A percentile compares a stretch with the other conserved stretches of the same genome.
phyloP scores from a whole-genome alignment of 352 stramenopile species.

The Phytopythium delawarense region DNA sequence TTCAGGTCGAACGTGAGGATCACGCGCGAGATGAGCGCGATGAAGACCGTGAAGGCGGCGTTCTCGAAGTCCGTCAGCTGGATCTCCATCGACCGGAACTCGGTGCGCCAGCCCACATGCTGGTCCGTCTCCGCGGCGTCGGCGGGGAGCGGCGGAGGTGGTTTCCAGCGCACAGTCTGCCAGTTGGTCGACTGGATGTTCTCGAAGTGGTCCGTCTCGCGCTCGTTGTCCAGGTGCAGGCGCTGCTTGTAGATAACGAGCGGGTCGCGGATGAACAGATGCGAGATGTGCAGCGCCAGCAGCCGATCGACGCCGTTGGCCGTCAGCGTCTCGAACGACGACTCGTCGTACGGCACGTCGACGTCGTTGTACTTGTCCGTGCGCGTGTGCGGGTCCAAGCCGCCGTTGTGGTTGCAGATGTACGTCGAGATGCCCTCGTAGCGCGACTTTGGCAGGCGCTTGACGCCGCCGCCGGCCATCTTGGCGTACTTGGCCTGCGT shows the following conservation, averaged over 20 bases:
- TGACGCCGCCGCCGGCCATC: constrained; percentile 91
- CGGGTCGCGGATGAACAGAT: constrained; percentile 99
- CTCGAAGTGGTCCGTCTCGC: constrained; percentile 96
- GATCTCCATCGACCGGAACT: constrained; percentile 99
- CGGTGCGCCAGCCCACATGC: constrained; percentile 85
- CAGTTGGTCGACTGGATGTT: constrained; percentile 99
- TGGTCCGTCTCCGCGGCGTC: constrained; percentile 20
- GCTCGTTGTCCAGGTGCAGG: constrained; percentile 77
- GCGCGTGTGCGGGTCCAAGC: constrained; percentile 64
- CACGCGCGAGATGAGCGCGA: constrained; percentile 95
- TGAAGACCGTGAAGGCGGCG: constrained; percentile 98
- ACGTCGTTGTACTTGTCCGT: constrained; percentile 94
- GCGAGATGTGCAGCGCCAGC: constrained; percentile 96
- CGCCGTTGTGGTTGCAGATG: constrained; percentile 89
- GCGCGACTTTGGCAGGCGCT: constrained; percentile 95
- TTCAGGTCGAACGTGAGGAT: constrained; percentile 99
- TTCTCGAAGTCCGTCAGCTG: constrained; percentile 99
- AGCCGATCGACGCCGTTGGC: constrained; percentile 92
- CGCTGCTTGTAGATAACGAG: constrained; percentile 94
- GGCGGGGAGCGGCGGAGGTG: constrained; percentile 83
- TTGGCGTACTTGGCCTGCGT: constrained; percentile 78
- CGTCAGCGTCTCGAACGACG: constrained; percentile 89
- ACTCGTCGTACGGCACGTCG: constrained; percentile 93
- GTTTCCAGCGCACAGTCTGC: constrained; percentile 99
- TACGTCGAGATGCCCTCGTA: constrained; percentile 90